Percentiles rank a stretch among this genome's conserved stretches.
phyloP scores from a whole-genome alignment of 2,329 filamentous ascomycete species.

The Gaeumannomyces tritici region DNA sequence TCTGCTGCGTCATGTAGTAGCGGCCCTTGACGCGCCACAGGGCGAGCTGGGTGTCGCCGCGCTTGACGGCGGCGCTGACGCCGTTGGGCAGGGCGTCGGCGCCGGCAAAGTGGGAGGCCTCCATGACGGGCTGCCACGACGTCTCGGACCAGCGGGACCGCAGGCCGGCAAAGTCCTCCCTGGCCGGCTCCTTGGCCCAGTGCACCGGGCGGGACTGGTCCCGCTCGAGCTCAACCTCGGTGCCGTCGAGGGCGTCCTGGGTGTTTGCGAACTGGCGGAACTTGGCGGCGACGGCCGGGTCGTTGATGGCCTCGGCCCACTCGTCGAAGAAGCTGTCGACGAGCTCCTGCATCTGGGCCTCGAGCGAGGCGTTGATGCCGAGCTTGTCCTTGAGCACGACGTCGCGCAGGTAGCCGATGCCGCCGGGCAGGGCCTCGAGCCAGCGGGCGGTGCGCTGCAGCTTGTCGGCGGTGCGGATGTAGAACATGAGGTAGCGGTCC shows the following conservation, averaged over 20 bases:
- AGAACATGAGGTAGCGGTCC: slow-evolving; percentile 86
- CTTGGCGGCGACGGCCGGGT: slow-evolving; percentile 54
- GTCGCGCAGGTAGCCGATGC: slow-evolving; percentile 71
- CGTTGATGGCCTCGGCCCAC: slow-evolving; percentile 74
- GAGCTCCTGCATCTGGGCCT: slow-evolving; percentile 79
- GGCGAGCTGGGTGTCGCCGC: slow-evolving; percentile 81
- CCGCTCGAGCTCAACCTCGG: slow-evolving; percentile 65
- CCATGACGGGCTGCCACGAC: slow-evolving; percentile 72
- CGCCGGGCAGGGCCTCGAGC: slow-evolving; percentile 76
- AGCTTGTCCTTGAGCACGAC: slow-evolving; percentile 81
- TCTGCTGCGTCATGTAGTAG: slow-evolving; percentile 83
- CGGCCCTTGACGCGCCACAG: slow-evolving; percentile 74
- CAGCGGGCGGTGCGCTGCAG: slow-evolving; percentile 82
- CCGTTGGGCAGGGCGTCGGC: slow-evolving; percentile 58
- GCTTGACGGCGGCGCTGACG: slow-evolving; percentile 69
- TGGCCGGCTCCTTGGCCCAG: slow-evolving; percentile 62
- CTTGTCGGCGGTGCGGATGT: slow-evolving; percentile 86
- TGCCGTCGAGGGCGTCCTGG: slow-evolving; percentile 53
- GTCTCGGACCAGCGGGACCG: slow-evolving; percentile 52
- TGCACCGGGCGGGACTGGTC: slow-evolving; percentile 64
- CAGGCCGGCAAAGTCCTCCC: slow-evolving; percentile 62
- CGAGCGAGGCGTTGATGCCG: slow-evolving; percentile 74
- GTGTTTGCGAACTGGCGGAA: slow-evolving; percentile 86
- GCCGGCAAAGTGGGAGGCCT: slow-evolving; percentile 56
- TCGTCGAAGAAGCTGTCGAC: slow-evolving; percentile 83